Conservation (phyloP, 345 rosid genomes). For the Eucalyptus cloeziana region DNA sequence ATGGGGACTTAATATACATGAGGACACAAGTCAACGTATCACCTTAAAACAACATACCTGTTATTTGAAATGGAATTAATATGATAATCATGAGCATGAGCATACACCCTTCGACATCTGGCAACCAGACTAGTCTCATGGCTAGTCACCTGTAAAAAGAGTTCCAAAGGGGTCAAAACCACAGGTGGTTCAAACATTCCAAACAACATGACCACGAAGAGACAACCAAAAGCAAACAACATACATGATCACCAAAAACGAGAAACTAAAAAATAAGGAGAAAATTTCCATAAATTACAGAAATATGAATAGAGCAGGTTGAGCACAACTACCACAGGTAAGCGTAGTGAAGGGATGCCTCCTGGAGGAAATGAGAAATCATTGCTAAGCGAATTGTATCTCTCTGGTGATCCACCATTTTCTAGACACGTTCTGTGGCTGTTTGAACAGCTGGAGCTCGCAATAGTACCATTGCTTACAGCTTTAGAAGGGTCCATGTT, state of each 20-base stretch:
- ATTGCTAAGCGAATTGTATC: constrained; percentile 20
- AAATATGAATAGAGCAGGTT: neutral
- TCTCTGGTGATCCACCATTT: constrained; percentile 55
- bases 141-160: constrained; percentile 53
- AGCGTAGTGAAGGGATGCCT: constrained; percentile 67
- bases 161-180: neutral
- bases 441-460: constrained; percentile 55
- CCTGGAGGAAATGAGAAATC: constrained; percentile 58
- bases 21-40: neutral
- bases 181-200: neutral
- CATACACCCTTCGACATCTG: constrained; percentile 90
- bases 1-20: neutral
- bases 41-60: constrained; percentile 32
- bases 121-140: constrained; percentile 79
- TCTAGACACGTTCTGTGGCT: constrained; percentile 24
- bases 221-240: neutral
- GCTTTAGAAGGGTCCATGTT: constrained; percentile 59
- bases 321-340: constrained; percentile 74
- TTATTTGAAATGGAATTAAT: constrained; percentile 94
- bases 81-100: constrained; percentile 99
- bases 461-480: constrained; percentile 57
- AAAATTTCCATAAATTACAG: neutral
- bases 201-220: neutral
- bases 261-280: neutral
- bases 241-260: neutral